phyloP scores from a whole-genome alignment of 345 rosid species.

The Ailanthus altissimus region DNA sequence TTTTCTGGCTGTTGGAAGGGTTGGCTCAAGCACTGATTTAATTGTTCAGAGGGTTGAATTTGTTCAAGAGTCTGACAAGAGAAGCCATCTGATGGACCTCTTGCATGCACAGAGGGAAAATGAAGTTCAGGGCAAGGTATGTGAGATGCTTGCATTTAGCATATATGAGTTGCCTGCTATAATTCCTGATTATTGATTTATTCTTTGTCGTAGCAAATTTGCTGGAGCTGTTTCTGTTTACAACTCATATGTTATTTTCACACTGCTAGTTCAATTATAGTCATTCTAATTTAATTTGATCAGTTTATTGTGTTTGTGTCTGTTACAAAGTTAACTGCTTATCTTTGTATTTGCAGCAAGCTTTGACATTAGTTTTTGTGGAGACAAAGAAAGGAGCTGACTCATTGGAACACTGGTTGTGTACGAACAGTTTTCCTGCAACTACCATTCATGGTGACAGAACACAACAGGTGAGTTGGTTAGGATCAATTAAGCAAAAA shows the following conservation, averaged over 20 bases:
- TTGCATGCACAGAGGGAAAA: constrained; percentile 91
- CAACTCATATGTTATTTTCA: background rate
- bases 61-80: constrained; percentile 89
- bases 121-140: constrained; percentile 78
- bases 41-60: constrained; percentile 93
- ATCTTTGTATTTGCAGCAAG: constrained; percentile 64
- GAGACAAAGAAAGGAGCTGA: constrained; percentile 99
- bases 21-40: constrained; percentile 98
- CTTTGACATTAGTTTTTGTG: constrained; percentile 94
- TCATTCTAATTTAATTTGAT: constrained; percentile 2
- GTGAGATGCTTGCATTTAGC: background rate
- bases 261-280: background rate
- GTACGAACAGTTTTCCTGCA: constrained; percentile 85
- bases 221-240: background rate
- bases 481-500: background rate
- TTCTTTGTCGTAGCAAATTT: background rate
- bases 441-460: constrained; percentile 96
- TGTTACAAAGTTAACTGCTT: background rate
- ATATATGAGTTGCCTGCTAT: background rate
- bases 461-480: constrained; percentile 66
- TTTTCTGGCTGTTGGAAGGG: constrained; percentile 97
- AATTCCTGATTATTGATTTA: background rate
- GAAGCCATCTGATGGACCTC: constrained; percentile 99
- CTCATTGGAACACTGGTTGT: constrained; percentile 86
- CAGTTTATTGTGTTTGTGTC: background rate